Base-by-base conservation (phyloP, 129 eudicot genomes). In the Pseudognaphalium luteoalbum region DNA sequence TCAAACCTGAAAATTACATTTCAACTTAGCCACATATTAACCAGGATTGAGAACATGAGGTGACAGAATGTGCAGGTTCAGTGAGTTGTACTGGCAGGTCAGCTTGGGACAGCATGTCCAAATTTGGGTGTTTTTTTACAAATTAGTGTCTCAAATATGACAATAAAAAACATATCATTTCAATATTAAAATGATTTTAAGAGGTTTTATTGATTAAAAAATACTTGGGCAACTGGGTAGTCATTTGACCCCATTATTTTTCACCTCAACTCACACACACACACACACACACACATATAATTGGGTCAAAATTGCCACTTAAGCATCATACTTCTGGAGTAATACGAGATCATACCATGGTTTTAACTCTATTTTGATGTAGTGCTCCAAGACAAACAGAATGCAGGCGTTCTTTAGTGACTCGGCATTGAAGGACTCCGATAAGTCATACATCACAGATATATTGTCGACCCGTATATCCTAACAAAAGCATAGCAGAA, bases 331-430 rank as follows among this genome's bases (percentile, higher is more conserved):
- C 42, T 7, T 42, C 41, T 60, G 37, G 17, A 22, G n/a, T 59
- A 71, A 34, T 3, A 78, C 4, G 20, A 35, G 19, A 73, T 28
- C 88, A 66, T 94, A 91, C 98, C 98, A 85, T 52, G 91, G 96
- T 80, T 84, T 71, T 42, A 77, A 71, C 37, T 84, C 72, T 60
- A 94, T 35, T 66, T 79, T 69, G 75, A 86, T 88, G 58, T 80
- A 86, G 34, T 89, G 86, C 78, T 91, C 89, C 88, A 94, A 79
- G 75, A 86, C 84, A 81, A 88, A 94, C 64, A 86, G 61, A 28
- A 94, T 87, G 81, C 97, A 91, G 12, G 96, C 83, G 51, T 91
- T 87, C 73, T 88, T 84, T 77, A 94, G 74, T 15, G 97, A 87
- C 47, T 68, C 37, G 1, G 96, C 97, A 68, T 91, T 91, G 62